These are phyloP conservation scores for Solanum chacoense DNA, from an alignment of 305 asterid genomes.

Conservation along the genomic window DNA sequence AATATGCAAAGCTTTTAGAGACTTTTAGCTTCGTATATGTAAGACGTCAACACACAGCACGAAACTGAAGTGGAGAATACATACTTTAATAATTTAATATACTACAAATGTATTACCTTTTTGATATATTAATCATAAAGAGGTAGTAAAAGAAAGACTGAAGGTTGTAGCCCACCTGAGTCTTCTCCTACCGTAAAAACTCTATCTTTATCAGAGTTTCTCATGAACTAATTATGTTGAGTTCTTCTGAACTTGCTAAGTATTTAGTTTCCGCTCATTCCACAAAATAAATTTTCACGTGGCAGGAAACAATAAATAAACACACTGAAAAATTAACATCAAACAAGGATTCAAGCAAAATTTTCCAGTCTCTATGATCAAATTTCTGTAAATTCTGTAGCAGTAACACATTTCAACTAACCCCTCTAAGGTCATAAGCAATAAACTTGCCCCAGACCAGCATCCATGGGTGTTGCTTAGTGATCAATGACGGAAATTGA, in stretches of 20 bases:
- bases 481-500: not conserved
- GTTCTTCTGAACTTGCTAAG: not conserved
- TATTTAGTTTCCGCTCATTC: not conserved
- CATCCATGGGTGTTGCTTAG: not conserved
- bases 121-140: not conserved
- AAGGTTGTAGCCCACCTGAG: not conserved
- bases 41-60: not conserved
- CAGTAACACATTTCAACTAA: not conserved
- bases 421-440: not conserved
- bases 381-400: not conserved
- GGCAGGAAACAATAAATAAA: not conserved
- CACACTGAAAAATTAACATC: not conserved
- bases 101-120: not conserved
- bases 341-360: not conserved
- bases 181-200: not conserved
- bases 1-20: not conserved
- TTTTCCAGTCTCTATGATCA: not conserved
- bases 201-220: not conserved
- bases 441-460: not conserved
- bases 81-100: not conserved
- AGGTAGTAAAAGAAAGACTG: not conserved
- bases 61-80: not conserved
- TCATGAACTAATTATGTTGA: not conserved
- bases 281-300: not conserved
- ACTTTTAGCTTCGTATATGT: not conserved